Percentiles rank a stretch among this genome's conserved stretches.
These are phyloP conservation scores for Gelatoporia subvermispora DNA, from an alignment of 768 basidiomycete species.

Conservation along the genomic window DNA sequence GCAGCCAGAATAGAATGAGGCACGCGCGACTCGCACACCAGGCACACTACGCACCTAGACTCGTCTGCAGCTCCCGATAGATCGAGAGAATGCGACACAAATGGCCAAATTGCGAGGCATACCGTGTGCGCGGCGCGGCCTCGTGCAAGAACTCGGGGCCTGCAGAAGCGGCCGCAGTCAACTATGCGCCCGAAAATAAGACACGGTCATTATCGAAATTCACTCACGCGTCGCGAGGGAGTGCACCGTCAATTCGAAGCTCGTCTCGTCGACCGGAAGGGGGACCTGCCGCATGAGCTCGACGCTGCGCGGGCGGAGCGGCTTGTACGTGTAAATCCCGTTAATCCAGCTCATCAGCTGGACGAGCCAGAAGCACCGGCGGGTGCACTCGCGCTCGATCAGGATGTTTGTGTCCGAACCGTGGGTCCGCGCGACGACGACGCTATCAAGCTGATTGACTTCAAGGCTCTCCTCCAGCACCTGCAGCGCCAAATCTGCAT, in stretches of 20 bases:
- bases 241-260: slow-evolving; percentile 54
- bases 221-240: slow-evolving; percentile 16
- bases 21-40: background rate
- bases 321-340: slow-evolving; percentile 34
- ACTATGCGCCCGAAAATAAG: background rate
- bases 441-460: slow-evolving; percentile 56
- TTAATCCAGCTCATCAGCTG: slow-evolving; percentile 52
- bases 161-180: background rate
- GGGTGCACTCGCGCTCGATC: slow-evolving; percentile 73
- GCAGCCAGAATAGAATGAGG: background rate
- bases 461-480: slow-evolving; percentile 66
- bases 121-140: slow-evolving; percentile 53
- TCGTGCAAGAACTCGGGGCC: slow-evolving; percentile 63
- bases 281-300: slow-evolving; percentile 44
- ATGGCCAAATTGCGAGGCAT: slow-evolving; percentile 72
- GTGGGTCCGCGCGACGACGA: slow-evolving; percentile 45
- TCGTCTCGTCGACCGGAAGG: slow-evolving; percentile 77
- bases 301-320: slow-evolving; percentile 25
- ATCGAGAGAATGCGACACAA: slow-evolving; percentile 65
- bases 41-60: slow-evolving; percentile 38
- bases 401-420: slow-evolving; percentile 50
- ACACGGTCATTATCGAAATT: background rate
- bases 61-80: slow-evolving; percentile 54
- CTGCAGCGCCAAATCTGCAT: slow-evolving; percentile 56
- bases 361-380: slow-evolving; percentile 79